phyloP scores from a whole-genome alignment of 2,329 filamentous ascomycete genomes.

The Beauveria bassiana region DNA sequence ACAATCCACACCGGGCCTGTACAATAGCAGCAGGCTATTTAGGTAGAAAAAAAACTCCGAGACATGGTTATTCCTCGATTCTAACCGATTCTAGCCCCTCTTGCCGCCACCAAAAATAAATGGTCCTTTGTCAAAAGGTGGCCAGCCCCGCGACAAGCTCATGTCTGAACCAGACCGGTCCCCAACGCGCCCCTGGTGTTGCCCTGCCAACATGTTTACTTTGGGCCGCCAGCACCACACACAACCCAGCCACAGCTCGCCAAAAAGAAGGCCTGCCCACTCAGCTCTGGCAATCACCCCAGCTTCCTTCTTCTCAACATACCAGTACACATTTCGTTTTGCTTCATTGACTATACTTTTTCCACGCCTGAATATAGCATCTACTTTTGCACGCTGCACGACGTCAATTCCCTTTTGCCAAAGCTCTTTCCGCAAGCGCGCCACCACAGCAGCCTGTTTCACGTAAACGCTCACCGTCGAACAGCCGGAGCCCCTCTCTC shows the following conservation, averaged over 20 bases:
- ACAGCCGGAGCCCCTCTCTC: neutral
- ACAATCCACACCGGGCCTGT: no score
- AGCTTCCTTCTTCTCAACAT: conserved; percentile 15
- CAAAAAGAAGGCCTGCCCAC: neutral
- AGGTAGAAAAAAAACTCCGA: neutral
- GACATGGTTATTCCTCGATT: neutral
- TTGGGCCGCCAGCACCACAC: conserved; percentile 16
- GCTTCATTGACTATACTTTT: conserved; percentile 1
- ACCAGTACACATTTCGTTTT: conserved; percentile 3
- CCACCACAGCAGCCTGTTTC: neutral
- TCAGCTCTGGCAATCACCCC: conserved; percentile 12
- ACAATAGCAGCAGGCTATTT: no score
- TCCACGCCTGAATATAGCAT: neutral
- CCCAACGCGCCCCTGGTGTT: conserved; percentile 17
- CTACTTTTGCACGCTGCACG: neutral
- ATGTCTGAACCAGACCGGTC: neutral
- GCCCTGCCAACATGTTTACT: conserved; percentile 29
- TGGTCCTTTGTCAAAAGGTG: neutral
- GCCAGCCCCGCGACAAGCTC: conserved; percentile 2
- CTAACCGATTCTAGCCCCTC: conserved; percentile 1
- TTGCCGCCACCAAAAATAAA: neutral
- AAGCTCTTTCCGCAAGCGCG: neutral
- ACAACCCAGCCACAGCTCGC: conserved; percentile 8
- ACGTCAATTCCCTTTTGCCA: neutral
- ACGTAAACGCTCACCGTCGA: neutral